phyloP scores from a whole-genome alignment of 805 yeast species.

The Candida pseudofarinosa region DNA sequence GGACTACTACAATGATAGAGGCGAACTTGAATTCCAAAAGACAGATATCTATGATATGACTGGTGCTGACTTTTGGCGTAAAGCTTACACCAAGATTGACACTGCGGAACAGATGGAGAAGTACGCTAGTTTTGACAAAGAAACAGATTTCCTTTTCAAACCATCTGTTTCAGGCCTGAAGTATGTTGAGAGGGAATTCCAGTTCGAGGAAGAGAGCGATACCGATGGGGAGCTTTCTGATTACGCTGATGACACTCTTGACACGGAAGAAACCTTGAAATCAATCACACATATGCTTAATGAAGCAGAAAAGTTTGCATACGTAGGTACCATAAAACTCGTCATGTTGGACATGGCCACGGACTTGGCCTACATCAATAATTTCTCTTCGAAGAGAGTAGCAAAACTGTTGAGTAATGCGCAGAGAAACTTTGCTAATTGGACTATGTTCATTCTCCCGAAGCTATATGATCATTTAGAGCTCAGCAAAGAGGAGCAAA shows the following conservation, averaged over 20 bases:
- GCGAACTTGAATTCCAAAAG: constrained; percentile 49
- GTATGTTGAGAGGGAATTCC: constrained; percentile 16
- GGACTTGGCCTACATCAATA: constrained; percentile 57
- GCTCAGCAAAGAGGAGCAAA: constrained; percentile 68
- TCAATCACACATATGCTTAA: constrained; percentile 77
- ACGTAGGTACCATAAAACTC: constrained; percentile 78
- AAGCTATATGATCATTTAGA: constrained; percentile 78
- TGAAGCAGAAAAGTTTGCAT: constrained; percentile 87
- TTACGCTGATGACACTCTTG: constrained; percentile 39
- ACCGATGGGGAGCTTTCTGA: constrained; percentile 21
- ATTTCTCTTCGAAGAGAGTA: constrained; percentile 48
- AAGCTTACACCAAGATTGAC: constrained; percentile 86
- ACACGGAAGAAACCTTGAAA: constrained; percentile 62
- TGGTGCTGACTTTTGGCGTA: not conserved
- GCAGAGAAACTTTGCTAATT: constrained; percentile 75
- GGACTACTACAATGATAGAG: constrained; percentile 78
- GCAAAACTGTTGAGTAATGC: constrained; percentile 60
- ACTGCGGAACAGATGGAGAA: constrained; percentile 81
- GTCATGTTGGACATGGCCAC: constrained; percentile 78
- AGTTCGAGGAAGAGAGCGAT: constrained; percentile 20
- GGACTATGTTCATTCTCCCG: constrained; percentile 73
- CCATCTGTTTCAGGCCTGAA: constrained; percentile 14
- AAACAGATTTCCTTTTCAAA: constrained; percentile 50
- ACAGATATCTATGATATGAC: constrained; percentile 36
- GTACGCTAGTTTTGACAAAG: constrained; percentile 48